phyloP scores from a whole-genome alignment of 2,329 filamentous ascomycete species.

The Dactylonectria estremocensis region DNA sequence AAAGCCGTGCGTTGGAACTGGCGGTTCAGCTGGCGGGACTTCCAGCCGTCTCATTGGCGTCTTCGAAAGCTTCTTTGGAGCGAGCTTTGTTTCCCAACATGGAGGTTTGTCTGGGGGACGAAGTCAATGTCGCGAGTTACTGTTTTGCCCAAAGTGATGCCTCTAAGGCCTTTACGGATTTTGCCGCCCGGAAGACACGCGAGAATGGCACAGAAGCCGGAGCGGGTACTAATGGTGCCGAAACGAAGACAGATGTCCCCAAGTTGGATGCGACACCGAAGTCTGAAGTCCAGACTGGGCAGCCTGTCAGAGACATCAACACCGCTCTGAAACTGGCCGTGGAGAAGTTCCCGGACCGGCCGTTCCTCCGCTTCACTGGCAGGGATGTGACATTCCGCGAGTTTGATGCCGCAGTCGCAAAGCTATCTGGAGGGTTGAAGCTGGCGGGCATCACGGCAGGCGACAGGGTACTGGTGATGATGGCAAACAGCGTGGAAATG shows the following conservation, averaged over 20 bases:
- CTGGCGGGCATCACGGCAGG: neutral
- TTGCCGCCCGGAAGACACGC: slow-evolving; percentile 5
- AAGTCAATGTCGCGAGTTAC: slow-evolving; percentile 22
- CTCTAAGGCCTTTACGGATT: slow-evolving; percentile 15
- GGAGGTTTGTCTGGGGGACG: slow-evolving; percentile 17
- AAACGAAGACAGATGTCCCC: neutral
- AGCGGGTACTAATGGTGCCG: neutral
- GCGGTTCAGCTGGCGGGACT: neutral
- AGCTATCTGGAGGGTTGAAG: slow-evolving; percentile 4
- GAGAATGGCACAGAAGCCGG: neutral
- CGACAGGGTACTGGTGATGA: slow-evolving; percentile 19
- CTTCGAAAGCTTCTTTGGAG: slow-evolving; percentile 14
- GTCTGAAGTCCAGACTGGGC: neutral
- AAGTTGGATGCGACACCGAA: neutral
- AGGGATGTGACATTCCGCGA: slow-evolving; percentile 8
- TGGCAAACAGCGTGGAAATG: slow-evolving; percentile 19
- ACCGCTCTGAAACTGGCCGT: slow-evolving; percentile 1
- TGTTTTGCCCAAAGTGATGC: slow-evolving; percentile 23
- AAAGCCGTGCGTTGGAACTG: slow-evolving; percentile 12
- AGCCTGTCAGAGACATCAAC: slow-evolving; percentile 12
- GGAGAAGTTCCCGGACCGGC: neutral
- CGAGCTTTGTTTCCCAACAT: slow-evolving; percentile 15
- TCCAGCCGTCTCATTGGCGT: slow-evolving; percentile 10
- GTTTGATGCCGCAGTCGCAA: neutral
- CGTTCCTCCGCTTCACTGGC: slow-evolving; percentile 17